phyloP scores from a whole-genome alignment of 2,329 filamentous ascomycete species.

The Massarina eburnea region DNA sequence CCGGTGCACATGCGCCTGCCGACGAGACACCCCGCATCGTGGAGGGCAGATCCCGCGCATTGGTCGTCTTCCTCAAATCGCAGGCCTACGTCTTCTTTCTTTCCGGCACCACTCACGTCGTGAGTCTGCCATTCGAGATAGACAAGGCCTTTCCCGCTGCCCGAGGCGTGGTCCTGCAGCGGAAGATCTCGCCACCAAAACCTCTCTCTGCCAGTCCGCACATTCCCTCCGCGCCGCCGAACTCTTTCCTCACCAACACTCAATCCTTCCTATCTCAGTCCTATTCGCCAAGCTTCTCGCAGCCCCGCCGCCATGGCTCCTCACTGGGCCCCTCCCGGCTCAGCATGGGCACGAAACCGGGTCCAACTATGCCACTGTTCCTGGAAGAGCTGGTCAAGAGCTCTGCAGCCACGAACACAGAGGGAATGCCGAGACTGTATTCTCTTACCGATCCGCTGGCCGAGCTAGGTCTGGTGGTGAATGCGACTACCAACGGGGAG shows the following conservation, averaged over 20 bases:
- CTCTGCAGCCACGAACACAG: slow-evolving; percentile 26
- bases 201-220: slow-evolving; percentile 39
- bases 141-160: slow-evolving; percentile 83
- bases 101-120: slow-evolving; percentile 80
- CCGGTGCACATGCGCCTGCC: slow-evolving; percentile 24
- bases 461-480: slow-evolving; percentile 80
- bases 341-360: slow-evolving; percentile 23
- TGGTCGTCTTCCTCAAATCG: slow-evolving; percentile 89
- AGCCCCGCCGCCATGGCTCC: slow-evolving; percentile 30
- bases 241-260: slow-evolving; percentile 70
- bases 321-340: slow-evolving; percentile 28
- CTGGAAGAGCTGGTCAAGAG: slow-evolving; percentile 35
- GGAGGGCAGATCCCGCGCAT: slow-evolving; percentile 53
- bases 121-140: slow-evolving; percentile 94
- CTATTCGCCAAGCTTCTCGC: slow-evolving; percentile 48
- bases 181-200: slow-evolving; percentile 63
- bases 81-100: slow-evolving; percentile 94
- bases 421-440: slow-evolving; percentile 73
- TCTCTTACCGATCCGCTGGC: slow-evolving; percentile 82
- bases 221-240: slow-evolving; percentile 66
- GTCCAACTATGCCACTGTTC: slow-evolving; percentile 25
- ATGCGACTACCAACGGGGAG: slow-evolving; percentile 31
- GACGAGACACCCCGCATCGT: slow-evolving; percentile 19
- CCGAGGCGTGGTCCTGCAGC: slow-evolving; percentile 81
- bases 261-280: slow-evolving; percentile 55